Evolutionary conservation across 1,284 basidiomycete genomes (phyloP).

Genomic region (Exobasidium cylindrosporum): DNA sequence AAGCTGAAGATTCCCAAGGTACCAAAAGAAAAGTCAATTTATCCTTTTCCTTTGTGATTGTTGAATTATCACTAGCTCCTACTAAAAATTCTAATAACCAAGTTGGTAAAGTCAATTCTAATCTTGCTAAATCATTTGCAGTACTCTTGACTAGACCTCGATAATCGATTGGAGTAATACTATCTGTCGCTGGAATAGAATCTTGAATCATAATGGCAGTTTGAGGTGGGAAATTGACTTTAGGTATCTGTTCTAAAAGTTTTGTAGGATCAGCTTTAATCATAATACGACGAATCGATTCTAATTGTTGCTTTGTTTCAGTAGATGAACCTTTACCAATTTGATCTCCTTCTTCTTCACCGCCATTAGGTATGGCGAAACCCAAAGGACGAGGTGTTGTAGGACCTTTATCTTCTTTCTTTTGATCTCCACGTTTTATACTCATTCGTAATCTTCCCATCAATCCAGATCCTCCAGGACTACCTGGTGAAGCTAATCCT

Average conservation of each 20-base stretch:
- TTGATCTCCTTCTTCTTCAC: background rate
- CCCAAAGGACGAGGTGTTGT: background rate
- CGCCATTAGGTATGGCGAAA: background rate
- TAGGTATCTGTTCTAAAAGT: constrained; percentile 70
- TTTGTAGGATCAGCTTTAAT: constrained; percentile 11
- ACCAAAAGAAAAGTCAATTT: constrained; percentile 73
- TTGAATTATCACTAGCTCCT: constrained; percentile 20
- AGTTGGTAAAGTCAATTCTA: constrained; percentile 76
- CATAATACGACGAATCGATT: background rate
- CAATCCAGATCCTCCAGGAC: constrained; percentile 19
- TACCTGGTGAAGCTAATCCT: background rate
- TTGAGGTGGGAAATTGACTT: constrained; percentile 64
- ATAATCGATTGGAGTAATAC: constrained; percentile 69
- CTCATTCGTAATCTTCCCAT: constrained; percentile 38
- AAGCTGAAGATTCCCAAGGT: constrained; percentile 61
- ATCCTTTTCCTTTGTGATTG: constrained; percentile 19
- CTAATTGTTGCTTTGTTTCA: background rate
- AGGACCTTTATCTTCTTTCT: constrained; percentile 20
- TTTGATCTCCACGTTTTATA: constrained; percentile 21
- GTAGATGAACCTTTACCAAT: background rate
- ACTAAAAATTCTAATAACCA: constrained; percentile 89
- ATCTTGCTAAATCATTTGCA: constrained; percentile 63
- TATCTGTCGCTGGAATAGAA: constrained; percentile 68
- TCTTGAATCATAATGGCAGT: constrained; percentile 78
- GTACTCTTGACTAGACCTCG: constrained; percentile 69